Base-by-base conservation (phyloP, 768 basidiomycete genomes). In the Mycena sanguinolenta region DNA sequence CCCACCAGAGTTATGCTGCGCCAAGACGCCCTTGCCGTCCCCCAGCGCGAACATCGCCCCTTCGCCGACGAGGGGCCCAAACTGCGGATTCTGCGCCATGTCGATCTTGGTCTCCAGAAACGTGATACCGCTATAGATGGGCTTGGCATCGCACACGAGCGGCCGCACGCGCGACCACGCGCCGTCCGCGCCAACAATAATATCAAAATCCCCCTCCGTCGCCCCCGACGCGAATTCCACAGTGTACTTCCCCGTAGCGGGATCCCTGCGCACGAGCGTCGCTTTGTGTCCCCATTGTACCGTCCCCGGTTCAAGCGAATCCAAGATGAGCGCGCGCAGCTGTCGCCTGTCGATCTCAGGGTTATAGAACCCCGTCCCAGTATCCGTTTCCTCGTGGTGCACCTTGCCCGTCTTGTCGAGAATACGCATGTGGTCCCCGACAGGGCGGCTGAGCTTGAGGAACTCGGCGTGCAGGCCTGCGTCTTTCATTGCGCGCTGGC, bases 111-210 rank as follows among this genome's bases (percentile, higher is more conserved):
- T 58, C 49, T 72, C 66, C 13, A 72, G 50, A 61, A 72, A 72
- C 3, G 65, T 67, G 36, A 74, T 70, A 16, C 79, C 81, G 30
- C 72, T 73, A 72, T 80, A 83, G 38, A 63, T n/a, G 5, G 82
- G 81, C 46, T 64, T 66, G 25, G 70, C 73, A 9, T 38, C 63
- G 25, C 79, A 75, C n/a, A 83, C 61, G 25, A 80, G 63, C 9
- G 75, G 70, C 17, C 83, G 81, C 28, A 80, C 72, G 59, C 73
- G 73, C 1, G 82, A 82, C 76, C 79, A 80, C 19, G 59, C 58
- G 54, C 32, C 32, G 32, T 34, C 32, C 6, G 32, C 32, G 32
- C 32, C 32, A 34, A 34, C 32, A 10, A 34, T 34, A 21, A 69
- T 32, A 54, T 69, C 61, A 23, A 63, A 17, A 10, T 39, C 25